Evolutionary conservation across 768 basidiomycete species (phyloP), one percentile per base, ranked within the genome.

Genomic region (Hericium coralloides): DNA sequence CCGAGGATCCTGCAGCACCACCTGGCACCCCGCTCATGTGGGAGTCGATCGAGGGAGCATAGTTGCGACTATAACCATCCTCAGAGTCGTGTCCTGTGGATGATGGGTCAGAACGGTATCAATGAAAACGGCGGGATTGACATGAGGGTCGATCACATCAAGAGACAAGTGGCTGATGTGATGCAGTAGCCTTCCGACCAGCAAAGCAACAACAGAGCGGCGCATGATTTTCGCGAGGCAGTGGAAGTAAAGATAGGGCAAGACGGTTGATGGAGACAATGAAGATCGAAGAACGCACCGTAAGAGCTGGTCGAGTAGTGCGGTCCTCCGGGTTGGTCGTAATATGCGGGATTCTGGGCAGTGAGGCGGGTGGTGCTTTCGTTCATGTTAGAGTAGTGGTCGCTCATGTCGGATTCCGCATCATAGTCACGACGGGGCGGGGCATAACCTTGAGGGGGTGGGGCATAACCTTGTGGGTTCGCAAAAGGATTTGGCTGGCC

Each of bases 11-110:
- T 8, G 68, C 59, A 43, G 59, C 61, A 18, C 58, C 63, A 17
- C 37, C 9, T 38, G 60, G 60, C 22, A 58, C 55, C 20, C 55
- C 56, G 59, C 65, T 68, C 59, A 65, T 67, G 55, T 70, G 70
- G 39, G 73, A 73, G 57, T 67, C 65, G 56, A 72, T 63, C 5
- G 72, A 73, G 20, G 68, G 64, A 54, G 66, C 63, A 57, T 72
- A 73, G 52, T 63, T 65, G 38, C 61, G 66, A 12, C 62, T 63
- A 38, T 67, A 62, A 41, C 65, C 67, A 49, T 71, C 70, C 37
- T 67, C 66, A 56, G 69, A 70, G 41, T 63, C 66, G 56, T n/a
- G 52, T 65, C 38, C 58, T 70, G 67, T 41, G 65, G 66, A 15
- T 36, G 49, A 22, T 17, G 67, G 64, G 47, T 59, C 54, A 54